Conservation (phyloP, 805 yeast species). For the Cyberlindnera americana region DNA sequence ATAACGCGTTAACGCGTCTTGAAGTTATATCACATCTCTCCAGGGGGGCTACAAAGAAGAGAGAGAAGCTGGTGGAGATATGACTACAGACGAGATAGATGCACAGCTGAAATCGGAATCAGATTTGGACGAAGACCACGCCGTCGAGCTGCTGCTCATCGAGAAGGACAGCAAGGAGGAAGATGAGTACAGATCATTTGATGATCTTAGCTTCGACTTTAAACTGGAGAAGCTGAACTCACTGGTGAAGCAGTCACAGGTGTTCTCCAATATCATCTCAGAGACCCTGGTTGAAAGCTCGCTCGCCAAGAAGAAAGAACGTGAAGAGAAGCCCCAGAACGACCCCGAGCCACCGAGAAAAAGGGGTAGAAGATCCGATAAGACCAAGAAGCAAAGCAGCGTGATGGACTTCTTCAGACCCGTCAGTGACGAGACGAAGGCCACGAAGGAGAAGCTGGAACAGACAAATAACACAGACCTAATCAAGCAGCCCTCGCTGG, state of each 20-base stretch:
- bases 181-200: constrained; percentile 26
- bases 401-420: constrained; percentile 24
- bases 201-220: constrained; percentile 45
- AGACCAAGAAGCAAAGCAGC: constrained; percentile 9
- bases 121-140: constrained; percentile 19
- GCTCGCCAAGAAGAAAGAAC: constrained; percentile 31
- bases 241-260: constrained; percentile 81
- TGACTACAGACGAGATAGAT: constrained; percentile 4
- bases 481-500: constrained; percentile 49
- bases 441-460: constrained; percentile 22
- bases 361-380: constrained; percentile 19
- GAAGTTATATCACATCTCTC: no score
- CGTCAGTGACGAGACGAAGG: constrained; percentile 22
- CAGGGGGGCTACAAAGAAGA: no score
- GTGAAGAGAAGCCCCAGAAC: no score
- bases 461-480: constrained; percentile 8
- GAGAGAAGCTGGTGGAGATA: no score
- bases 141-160: constrained; percentile 16
- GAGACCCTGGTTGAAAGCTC: constrained; percentile 62
- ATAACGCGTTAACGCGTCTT: neutral
- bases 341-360: constrained; percentile 20
- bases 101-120: neutral
- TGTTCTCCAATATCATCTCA: constrained; percentile 82
- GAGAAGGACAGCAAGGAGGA: constrained; percentile 8
- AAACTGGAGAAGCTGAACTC: constrained; percentile 67